A percentile compares a stretch with the other conserved stretches of the same genome.
Conservation (phyloP, 148 eudicot genomes). For the Vaccinium vitisidaea region DNA sequence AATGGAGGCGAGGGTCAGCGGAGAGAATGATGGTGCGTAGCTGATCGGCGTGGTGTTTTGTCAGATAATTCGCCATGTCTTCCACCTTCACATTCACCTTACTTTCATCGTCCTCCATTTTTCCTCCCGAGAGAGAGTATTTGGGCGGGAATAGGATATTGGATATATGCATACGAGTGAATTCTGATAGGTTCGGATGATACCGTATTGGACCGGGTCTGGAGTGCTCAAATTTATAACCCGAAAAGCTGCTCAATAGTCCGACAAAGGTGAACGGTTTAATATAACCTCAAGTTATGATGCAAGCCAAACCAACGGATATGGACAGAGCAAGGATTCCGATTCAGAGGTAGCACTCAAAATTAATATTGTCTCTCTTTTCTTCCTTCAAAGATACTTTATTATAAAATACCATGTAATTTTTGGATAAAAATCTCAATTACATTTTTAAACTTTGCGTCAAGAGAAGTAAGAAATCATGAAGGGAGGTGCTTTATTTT, state of each 20-base stretch:
- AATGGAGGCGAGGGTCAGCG: slow-evolving; percentile 75
- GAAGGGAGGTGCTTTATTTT: too few relatives aligned
- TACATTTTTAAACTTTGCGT: too few relatives aligned
- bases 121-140: neutral
- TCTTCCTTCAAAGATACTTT: too few relatives aligned
- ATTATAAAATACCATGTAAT: too few relatives aligned
- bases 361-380: too few relatives aligned
- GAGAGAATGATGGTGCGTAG: slow-evolving; percentile 58
- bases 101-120: slow-evolving; percentile 19
- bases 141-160: slow-evolving; percentile 26
- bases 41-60: slow-evolving; percentile 44
- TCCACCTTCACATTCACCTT: slow-evolving; percentile 7
- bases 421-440: too few relatives aligned
- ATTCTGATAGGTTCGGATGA: neutral
- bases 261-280: neutral
- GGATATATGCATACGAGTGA: neutral
- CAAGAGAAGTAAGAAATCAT: too few relatives aligned
- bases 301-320: too few relatives aligned
- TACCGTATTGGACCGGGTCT: neutral
- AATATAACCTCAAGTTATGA: too few relatives aligned
- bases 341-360: too few relatives aligned
- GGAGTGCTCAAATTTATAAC: neutral
- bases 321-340: too few relatives aligned
- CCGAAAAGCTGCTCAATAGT: neutral
- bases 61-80: slow-evolving; percentile 56